Percentiles rank a stretch among this genome's conserved stretches.
phyloP scores from a whole-genome alignment of 2,329 filamentous ascomycete genomes.

The Nigrospora sphaerica region DNA sequence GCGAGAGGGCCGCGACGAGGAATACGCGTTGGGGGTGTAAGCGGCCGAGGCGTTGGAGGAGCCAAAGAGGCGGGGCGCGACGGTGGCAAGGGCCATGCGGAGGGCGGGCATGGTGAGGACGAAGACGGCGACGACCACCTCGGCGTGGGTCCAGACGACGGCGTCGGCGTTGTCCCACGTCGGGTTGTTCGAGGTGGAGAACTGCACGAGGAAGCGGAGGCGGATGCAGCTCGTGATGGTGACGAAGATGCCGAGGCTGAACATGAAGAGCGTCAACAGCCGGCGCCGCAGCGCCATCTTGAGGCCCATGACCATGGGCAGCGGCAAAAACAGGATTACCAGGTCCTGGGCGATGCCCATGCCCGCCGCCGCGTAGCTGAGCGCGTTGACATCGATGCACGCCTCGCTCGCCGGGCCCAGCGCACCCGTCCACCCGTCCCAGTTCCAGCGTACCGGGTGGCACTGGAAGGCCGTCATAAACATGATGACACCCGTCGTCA shows the following conservation, averaged over 20 bases:
- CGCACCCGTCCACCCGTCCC: slow-evolving; percentile 7
- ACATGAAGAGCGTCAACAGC: slow-evolving; percentile 6
- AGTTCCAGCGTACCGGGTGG: slow-evolving; percentile 5
- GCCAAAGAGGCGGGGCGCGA: neutral
- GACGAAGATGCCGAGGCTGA: slow-evolving; percentile 7
- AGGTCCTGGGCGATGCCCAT: slow-evolving; percentile 7
- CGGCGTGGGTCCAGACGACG: slow-evolving; percentile 5
- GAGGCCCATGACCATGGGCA: slow-evolving; percentile 4
- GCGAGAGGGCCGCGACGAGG: too few species aligned
- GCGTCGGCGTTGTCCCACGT: slow-evolving; percentile 5
- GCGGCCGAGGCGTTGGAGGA: neutral
- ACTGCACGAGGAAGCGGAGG: slow-evolving; percentile 4
- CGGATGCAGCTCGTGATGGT: slow-evolving; percentile 5
- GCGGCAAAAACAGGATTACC: slow-evolving; percentile 5
- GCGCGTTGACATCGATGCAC: slow-evolving; percentile 5
- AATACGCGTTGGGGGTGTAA: too few species aligned
- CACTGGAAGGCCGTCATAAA: slow-evolving; percentile 5
- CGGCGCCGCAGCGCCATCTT: slow-evolving; percentile 2
- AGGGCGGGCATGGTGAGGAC: slow-evolving; percentile 6
- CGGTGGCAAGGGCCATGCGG: neutral
- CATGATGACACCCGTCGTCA: slow-evolving; percentile 1
- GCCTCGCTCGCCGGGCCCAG: neutral
- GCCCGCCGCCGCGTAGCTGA: slow-evolving; percentile 1
- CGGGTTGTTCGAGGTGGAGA: slow-evolving; percentile 3
- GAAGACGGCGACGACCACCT: slow-evolving; percentile 4